Conservation (phyloP, 805 yeast genomes). For the Sungouiella blattae region DNA sequence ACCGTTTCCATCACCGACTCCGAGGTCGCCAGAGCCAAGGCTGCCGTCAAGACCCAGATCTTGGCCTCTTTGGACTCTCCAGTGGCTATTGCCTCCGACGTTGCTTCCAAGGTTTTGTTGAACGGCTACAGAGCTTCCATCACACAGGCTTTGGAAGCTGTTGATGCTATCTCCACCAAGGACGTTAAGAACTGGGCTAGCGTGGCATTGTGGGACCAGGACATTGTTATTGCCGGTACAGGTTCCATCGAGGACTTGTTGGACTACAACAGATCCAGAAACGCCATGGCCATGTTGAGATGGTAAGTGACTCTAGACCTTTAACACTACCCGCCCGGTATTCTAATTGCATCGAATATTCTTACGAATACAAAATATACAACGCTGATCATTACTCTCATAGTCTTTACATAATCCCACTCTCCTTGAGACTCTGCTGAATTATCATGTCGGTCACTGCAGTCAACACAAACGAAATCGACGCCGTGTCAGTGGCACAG, state of each 20-base stretch:
- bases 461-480: conserved; percentile 85
- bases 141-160: conserved; percentile 54
- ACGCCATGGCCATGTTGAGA: conserved; percentile 88
- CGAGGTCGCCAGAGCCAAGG: conserved; percentile 77
- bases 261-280: conserved; percentile 84
- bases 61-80: conserved; percentile 49
- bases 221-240: conserved; percentile 76
- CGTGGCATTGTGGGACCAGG: conserved; percentile 75
- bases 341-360: conserved; percentile 17
- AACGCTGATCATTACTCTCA: too few relatives aligned
- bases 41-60: conserved; percentile 61
- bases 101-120: conserved; percentile 59
- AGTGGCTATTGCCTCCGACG: conserved; percentile 48
- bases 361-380: conserved; percentile 7
- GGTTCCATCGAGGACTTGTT: conserved; percentile 84
- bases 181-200: conserved; percentile 73
- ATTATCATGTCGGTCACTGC: conserved; percentile 92
- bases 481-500: conserved; percentile 88
- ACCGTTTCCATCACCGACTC: conserved; percentile 70
- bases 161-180: conserved; percentile 60
- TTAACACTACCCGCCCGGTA: conserved; percentile 8
- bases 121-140: conserved; percentile 61
- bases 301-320: conserved; percentile 27
- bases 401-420: conserved; percentile 68
- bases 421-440: conserved; percentile 72